phyloP scores from a whole-genome alignment of 2,329 filamentous ascomycete species.

The Claviceps sp. region DNA sequence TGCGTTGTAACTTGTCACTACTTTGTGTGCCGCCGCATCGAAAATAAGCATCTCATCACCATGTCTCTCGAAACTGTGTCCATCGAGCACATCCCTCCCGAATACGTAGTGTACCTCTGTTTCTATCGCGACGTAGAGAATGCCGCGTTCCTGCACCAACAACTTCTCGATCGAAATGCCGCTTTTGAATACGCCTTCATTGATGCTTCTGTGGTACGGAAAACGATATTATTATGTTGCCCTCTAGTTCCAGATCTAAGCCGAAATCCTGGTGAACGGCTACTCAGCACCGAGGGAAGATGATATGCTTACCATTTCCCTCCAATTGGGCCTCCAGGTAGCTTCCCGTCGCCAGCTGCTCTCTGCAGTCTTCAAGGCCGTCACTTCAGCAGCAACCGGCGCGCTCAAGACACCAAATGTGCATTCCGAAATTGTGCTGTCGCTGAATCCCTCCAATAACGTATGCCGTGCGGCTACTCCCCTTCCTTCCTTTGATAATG shows the following conservation, averaged over 20 bases:
- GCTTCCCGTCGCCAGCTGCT: constrained; percentile 60
- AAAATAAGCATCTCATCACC: background rate
- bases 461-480: constrained; percentile 25
- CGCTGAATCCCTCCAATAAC: constrained; percentile 71
- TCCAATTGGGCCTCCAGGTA: constrained; percentile 33
- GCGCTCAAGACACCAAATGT: constrained; percentile 69
- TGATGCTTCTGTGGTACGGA: constrained; percentile 64
- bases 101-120: constrained; percentile 55
- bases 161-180: constrained; percentile 71
- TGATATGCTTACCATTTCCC: background rate
- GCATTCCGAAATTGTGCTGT: constrained; percentile 77
- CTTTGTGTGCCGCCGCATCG: background rate
- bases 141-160: constrained; percentile 61
- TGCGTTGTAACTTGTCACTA: background rate
- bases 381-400: constrained; percentile 47
- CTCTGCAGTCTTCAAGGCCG: constrained; percentile 64
- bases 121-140: constrained; percentile 70
- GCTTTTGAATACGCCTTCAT: constrained; percentile 91
- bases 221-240: no score
- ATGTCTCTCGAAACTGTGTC: constrained; percentile 46
- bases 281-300: background rate
- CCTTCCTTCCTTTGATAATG: no score
- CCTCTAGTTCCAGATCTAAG: background rate
- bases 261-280: background rate
- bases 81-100: constrained; percentile 61